Evolutionary conservation across 306 rosid species (phyloP).

Genomic region (Lablab purpureus): DNA sequence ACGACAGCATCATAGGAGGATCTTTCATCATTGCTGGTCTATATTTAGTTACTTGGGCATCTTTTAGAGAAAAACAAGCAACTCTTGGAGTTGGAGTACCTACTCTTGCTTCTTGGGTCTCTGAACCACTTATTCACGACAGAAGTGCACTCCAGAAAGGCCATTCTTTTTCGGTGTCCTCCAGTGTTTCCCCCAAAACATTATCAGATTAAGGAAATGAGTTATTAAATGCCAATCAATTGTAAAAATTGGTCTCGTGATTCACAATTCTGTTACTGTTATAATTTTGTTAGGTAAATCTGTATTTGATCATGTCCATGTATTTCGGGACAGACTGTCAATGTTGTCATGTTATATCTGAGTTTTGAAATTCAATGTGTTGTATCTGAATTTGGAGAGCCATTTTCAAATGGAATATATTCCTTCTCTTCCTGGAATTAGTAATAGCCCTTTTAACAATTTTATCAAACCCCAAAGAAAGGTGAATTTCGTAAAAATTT

Average conservation of each 20-base stretch:
- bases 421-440: not conserved
- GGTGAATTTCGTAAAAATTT: not conserved
- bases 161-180: conserved; percentile 31
- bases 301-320: conserved; percentile 5
- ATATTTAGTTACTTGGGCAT: conserved; percentile 85
- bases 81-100: conserved; percentile 45
- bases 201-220: conserved; percentile 60
- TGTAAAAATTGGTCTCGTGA: conserved; percentile 42
- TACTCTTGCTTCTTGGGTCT: conserved; percentile 49
- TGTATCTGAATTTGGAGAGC: conserved; percentile 10
- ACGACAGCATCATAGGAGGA: conserved; percentile 87
- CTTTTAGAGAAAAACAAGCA: conserved; percentile 67
- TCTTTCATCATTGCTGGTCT: conserved; percentile 79
- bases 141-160: conserved; percentile 48
- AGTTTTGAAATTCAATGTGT: not conserved
- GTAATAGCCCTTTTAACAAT: not conserved
- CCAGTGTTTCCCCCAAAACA: conserved; percentile 44
- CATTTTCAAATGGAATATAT: not conserved
- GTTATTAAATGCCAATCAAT: not conserved
- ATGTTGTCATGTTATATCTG: not conserved
- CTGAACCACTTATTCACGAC: conserved; percentile 73
- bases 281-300: not conserved
- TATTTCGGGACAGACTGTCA: conserved; percentile 14
- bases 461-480: too few relatives aligned
- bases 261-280: conserved; percentile 14